These are phyloP conservation scores for Apiospora pterosperma DNA, from an alignment of 2,329 filamentous ascomycete species.

Conservation along the genomic window DNA sequence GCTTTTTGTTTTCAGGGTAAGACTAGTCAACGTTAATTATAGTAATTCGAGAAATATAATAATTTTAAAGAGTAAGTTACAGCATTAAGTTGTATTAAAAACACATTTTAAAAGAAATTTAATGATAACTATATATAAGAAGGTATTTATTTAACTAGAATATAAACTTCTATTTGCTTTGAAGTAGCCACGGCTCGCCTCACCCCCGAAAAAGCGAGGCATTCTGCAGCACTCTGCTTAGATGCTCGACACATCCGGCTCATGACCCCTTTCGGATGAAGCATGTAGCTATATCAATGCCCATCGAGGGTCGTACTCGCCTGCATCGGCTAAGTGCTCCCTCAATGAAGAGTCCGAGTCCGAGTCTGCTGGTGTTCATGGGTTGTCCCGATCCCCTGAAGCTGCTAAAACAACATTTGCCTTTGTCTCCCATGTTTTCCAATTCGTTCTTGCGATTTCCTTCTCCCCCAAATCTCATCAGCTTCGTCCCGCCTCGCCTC, in stretches of 20 bases:
- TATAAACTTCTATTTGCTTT: not conserved
- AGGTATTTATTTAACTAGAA: not conserved
- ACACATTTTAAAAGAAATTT: too few species aligned
- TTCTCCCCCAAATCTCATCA: not conserved
- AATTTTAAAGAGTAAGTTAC: too few species aligned
- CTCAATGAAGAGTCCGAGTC: not conserved
- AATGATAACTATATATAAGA: not conserved
- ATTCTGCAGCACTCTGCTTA: not conserved
- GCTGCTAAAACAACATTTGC: not conserved
- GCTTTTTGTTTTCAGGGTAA: too few species aligned
- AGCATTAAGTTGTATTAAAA: too few species aligned
- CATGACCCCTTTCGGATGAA: not conserved
- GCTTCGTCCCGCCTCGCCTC: not conserved
- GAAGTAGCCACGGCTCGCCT: not conserved
- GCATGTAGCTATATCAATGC: not conserved
- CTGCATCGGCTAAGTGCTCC: not conserved
- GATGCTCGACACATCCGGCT: not conserved
- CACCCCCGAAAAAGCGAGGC: not conserved
- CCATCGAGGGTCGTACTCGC: not conserved
- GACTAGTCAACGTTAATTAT: too few species aligned
- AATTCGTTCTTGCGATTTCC: not conserved
- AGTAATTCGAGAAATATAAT: too few species aligned
- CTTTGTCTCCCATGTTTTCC: not conserved
- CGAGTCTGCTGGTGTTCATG: not conserved
- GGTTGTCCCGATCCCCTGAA: not conserved